Evolutionary conservation across 2,329 filamentous ascomycete genomes (phyloP).

Genomic region (Claviceps maximensis): DNA sequence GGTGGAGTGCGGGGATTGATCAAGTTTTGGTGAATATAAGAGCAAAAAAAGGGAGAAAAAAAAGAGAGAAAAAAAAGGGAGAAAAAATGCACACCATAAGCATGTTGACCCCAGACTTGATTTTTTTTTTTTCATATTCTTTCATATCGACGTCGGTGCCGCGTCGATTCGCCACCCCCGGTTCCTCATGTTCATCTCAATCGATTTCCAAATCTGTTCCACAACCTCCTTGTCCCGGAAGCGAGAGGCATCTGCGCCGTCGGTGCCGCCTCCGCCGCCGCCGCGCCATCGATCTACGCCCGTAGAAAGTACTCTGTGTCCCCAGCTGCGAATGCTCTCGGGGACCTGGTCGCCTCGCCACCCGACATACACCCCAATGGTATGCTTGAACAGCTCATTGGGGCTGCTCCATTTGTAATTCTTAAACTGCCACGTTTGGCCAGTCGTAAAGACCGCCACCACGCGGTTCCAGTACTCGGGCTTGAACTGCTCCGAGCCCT

Average conservation of each 20-base stretch:
- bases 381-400: slow-evolving; percentile 77
- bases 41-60: no score
- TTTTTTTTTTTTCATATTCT: no score
- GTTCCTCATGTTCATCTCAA: slow-evolving; percentile 76
- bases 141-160: slow-evolving; percentile 41
- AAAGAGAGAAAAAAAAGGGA: background rate
- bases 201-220: slow-evolving; percentile 79
- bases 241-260: slow-evolving; percentile 38
- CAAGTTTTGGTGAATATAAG: no score
- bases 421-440: slow-evolving; percentile 97
- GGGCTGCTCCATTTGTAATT: slow-evolving; percentile 92
- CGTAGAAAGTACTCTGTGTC: slow-evolving; percentile 65
- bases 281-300: slow-evolving; percentile 73
- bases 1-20: no score
- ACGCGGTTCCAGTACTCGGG: slow-evolving; percentile 95
- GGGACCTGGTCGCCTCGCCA: slow-evolving; percentile 78
- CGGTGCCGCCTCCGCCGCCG: slow-evolving; percentile 29
- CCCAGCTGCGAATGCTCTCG: slow-evolving; percentile 68
- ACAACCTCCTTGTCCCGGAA: slow-evolving; percentile 91
- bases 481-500: slow-evolving; percentile 87
- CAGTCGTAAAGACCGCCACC: slow-evolving; percentile 93
- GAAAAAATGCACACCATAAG: background rate
- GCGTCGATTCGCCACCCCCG: slow-evolving; percentile 72
- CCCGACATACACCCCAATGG: slow-evolving; percentile 77
- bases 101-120: no score